Evolutionary conservation across 805 yeast species (phyloP), one percentile per base, ranked within the genome.

Genomic region (Pichia phayaonensis): DNA sequence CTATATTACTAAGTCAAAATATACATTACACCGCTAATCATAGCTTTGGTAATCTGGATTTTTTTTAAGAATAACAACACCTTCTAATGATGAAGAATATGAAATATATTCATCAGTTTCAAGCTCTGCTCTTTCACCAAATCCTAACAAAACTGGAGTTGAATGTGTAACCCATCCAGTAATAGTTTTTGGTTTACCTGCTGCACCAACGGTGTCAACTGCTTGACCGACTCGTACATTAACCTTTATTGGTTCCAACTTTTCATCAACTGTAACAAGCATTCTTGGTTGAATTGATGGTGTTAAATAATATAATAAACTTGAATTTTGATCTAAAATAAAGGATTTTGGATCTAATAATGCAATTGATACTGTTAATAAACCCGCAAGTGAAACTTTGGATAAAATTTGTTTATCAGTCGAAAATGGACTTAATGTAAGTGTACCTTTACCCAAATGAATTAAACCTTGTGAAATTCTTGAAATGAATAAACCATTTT

Each of bases 151-250:
- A 21, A 94, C 99, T 0, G 99, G 99, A 0, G 99, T 94, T 6
- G 94, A 86, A 63, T 94, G 99, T 1, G 99, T 94, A 21, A 94
- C 98, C 99, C 99, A 94, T 38, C 99, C 99, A 4, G 99, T 94
- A 45, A 94, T 94, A 13, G 97, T 90, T 75, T 94, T 94, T 45
- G 99, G 99, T 60, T 88, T 89, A 72, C 99, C 99, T 0, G 98
- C 99, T 68, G 92, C 98, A 34, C 99, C 99, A 55, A 94, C 98
- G 40, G 90, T 89, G 66, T 94, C 99, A 27, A 94, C 98, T 8
- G 99, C 98, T 71, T 92, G 97, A 55, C 99, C 99, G 29, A 94
- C 98, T 64, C 99, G 80, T 11, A 94, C 99, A 58, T 89, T 92
- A 11, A 94, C 98, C 73, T 92, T 92, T 55, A 94, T 72, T 38